Percentiles rank a stretch among this genome's conserved stretches.
Evolutionary conservation across 495 filamentous ascomycete species (phyloP).

Genomic region (Lasiosphaeris hirsuta): DNA sequence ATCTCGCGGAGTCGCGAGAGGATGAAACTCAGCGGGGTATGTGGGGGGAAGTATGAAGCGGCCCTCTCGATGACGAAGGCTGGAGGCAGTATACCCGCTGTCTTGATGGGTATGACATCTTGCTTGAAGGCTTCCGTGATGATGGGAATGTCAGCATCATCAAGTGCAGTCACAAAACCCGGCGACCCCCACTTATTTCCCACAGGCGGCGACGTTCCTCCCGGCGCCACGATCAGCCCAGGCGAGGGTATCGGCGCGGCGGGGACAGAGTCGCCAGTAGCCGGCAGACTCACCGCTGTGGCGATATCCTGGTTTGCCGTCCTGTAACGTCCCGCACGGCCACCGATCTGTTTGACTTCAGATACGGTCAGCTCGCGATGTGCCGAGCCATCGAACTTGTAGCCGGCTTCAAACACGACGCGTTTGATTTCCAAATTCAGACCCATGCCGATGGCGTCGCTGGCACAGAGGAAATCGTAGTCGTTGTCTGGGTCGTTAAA

Average conservation of each 20-base stretch:
- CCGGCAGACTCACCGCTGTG: constrained; percentile 6
- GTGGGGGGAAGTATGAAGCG: constrained; percentile 69
- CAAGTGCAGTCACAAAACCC: constrained; percentile 79
- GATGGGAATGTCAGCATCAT: constrained; percentile 61
- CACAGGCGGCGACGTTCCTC: no score
- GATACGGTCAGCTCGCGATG: constrained; percentile 58
- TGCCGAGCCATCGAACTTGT: constrained; percentile 59
- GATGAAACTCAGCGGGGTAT: constrained; percentile 74
- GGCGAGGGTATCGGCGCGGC: constrained; percentile 7
- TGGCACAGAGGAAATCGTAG: constrained; percentile 90
- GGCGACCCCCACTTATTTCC: constrained; percentile 33
- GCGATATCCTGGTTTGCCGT: constrained; percentile 55
- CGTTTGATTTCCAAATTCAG: constrained; percentile 91
- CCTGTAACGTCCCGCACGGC: constrained; percentile 85
- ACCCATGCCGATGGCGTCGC: constrained; percentile 97
- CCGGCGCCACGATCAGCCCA: no score
- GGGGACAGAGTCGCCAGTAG: constrained; percentile 43
- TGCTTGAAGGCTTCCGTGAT: constrained; percentile 59
- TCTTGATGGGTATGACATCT: constrained; percentile 61
- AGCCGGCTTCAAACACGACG: constrained; percentile 75
- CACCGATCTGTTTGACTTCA: constrained; percentile 91
- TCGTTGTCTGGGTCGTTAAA: constrained; percentile 95
- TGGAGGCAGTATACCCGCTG: constrained; percentile 75
- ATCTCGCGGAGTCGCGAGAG: constrained; percentile 68
- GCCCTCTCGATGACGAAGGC: constrained; percentile 64